Base-by-base conservation (phyloP, 2,329 filamentous ascomycete genomes). In the Penicillium sp. region DNA sequence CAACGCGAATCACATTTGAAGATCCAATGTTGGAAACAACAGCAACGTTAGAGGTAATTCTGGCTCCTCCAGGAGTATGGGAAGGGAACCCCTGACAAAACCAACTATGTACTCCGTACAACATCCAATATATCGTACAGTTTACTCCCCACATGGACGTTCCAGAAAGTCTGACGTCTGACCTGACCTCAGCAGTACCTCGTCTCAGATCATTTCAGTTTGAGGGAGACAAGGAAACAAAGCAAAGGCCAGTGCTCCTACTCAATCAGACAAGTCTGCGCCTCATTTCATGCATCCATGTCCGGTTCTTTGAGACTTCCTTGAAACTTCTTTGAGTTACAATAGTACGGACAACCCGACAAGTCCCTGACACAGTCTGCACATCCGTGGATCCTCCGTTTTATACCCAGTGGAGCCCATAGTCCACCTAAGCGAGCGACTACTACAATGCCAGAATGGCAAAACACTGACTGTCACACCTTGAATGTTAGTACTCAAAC, bases 331-430 rank as follows among this genome's bases (percentile, higher is more conserved):
- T 27, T 33, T 37, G 35, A 42, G 17, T 9, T 43, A 38, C 27
- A 43, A 27, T 12, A 15, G 9, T 50, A 49, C 53, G 29, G 52
- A 35, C 19, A 50, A 21, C 23, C 46, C 38, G 6, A 42, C 19
- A 55, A 17, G 7, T 41, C 25, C 41, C 25, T 31, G n/a, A 43
- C 21, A 19, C 13, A 52, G n/a, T n/a, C 29, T 38, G 50, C 53
- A 42, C 21, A 43, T 50, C 38, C 46, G 29, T 56, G 53, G 53
- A 35, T 35, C 53, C 53, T 41, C n/a, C 23, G 49, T 50, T 52
- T 52, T 25, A 25, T 29, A 15, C 35, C 7, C 21, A 50, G 54
- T 51, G 54, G 54, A 38, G 13, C 47, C 54, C 31, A 45, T 31
- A 45, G 8, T 51, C 35, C 35, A 50, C 17, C 8, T 25, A 15